Conservation (phyloP, 805 yeast genomes). For the Metschnikowia cerradonensis region DNA sequence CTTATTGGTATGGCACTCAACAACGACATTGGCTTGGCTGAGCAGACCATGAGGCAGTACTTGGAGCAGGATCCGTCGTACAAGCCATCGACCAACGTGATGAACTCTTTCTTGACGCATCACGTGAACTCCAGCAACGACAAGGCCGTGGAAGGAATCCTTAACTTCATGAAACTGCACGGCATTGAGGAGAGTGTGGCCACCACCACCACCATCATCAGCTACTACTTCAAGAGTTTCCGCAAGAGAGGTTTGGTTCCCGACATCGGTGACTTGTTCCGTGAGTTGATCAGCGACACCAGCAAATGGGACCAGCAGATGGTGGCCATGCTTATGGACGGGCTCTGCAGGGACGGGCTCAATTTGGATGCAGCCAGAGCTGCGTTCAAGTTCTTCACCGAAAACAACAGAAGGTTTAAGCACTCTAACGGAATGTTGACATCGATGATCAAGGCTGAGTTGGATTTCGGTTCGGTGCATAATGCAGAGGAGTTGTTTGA, state of each 20-base stretch:
- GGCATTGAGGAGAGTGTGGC: conserved; percentile 53
- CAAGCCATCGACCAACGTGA: conserved; percentile 44
- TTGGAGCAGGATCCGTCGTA: conserved; percentile 29
- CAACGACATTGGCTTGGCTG: conserved; percentile 43
- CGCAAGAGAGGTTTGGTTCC: conserved; percentile 42
- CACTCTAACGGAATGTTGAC: conserved; percentile 37
- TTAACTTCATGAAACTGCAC: conserved; percentile 38
- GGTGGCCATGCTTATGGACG: conserved; percentile 49
- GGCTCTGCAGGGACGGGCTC: conserved; percentile 45
- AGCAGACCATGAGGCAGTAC: conserved; percentile 35
- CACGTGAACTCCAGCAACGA: conserved; percentile 40
- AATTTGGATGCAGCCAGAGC: conserved; percentile 50
- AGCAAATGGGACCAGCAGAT: conserved; percentile 44
- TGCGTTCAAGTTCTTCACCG: conserved; percentile 41
- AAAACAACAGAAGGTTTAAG: conserved; percentile 23
- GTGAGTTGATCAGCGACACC: conserved; percentile 32
- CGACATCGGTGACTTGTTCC: conserved; percentile 37
- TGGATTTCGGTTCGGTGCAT: conserved; percentile 34
- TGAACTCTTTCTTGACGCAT: conserved; percentile 48
- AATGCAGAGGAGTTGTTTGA: conserved; percentile 31
- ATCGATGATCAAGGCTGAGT: conserved; percentile 46
- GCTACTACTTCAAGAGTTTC: conserved; percentile 46
- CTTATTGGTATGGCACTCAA: conserved; percentile 42
- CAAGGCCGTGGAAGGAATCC: conserved; percentile 47
- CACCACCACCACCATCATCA: conserved; percentile 58